phyloP scores from a whole-genome alignment of 371 early-diverging fungal species.

The Apophysomyces variabilis region DNA sequence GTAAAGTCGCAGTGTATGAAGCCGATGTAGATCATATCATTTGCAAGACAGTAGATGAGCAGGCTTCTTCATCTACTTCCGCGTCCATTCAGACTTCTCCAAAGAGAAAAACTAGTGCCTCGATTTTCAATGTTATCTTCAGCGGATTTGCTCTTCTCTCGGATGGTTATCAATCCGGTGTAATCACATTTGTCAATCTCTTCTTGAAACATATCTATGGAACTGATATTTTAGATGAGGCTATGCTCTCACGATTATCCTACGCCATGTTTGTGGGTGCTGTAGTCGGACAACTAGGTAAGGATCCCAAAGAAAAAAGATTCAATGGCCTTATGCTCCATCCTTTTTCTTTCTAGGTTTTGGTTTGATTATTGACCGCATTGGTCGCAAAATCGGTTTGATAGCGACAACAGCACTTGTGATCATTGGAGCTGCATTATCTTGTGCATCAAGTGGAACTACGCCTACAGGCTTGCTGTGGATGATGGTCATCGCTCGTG shows the following conservation, averaged over 20 bases:
- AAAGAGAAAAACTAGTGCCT: constrained; percentile 15
- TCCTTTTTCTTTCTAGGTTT: constrained; percentile 25
- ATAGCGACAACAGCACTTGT: constrained; percentile 55
- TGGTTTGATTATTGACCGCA: constrained; percentile 53
- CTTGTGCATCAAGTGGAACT: constrained; percentile 41
- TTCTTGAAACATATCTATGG: constrained; percentile 34
- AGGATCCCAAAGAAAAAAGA: background rate
- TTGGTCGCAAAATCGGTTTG: constrained; percentile 59
- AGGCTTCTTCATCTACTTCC: constrained; percentile 5
- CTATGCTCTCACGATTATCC: constrained; percentile 33
- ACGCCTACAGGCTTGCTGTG: constrained; percentile 47
- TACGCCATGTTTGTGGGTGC: constrained; percentile 44
- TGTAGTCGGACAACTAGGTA: constrained; percentile 42
- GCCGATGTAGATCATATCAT: constrained; percentile 9
- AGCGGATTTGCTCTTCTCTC: constrained; percentile 34
- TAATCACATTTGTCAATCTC: constrained; percentile 31
- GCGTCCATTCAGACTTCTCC: background rate
- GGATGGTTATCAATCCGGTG: constrained; percentile 40
- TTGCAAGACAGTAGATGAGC: background rate
- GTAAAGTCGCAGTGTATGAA: background rate
- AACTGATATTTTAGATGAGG: constrained; percentile 19
- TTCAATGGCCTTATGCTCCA: background rate
- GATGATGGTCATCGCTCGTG: constrained; percentile 59
- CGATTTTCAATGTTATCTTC: constrained; percentile 32
- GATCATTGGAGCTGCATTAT: constrained; percentile 55